Evolutionary conservation across 139 green algal species (phyloP), one percentile per base, ranked within the genome.

Genomic region (Coelastrella sp.): DNA sequence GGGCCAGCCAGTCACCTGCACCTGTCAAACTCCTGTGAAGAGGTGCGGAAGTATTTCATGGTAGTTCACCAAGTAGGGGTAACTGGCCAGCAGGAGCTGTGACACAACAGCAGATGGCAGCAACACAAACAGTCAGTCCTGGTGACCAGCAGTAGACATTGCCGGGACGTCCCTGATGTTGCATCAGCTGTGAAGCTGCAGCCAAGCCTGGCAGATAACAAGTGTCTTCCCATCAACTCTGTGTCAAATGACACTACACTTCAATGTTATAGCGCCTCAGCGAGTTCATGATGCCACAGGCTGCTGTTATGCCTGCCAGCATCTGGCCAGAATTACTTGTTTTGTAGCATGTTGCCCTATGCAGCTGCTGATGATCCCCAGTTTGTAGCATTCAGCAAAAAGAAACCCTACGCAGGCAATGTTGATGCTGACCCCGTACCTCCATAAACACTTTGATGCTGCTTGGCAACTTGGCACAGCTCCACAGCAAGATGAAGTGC

Each of bases 21-120:
- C 15, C 12, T 17, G 15, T 14, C 63, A 70, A 70, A 17, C 12
- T 70, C 15, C 15, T 9, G 12, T 17, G 15, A 17, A 70, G 12
- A 70, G 63, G 15, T 12, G 63, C 12, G 63, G 15, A 14, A 14
- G 15, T 14, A 70, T 17, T 17, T 70, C 25, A n/a, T 58, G 35
- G 10, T 20, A 57, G 24, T 84, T 58, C 24, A 60, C n/a, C 78
- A 66, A 24, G n/a, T 19, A 57, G 4, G 25, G 35, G 10, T 82
- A 58, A 91, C 80, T 78, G 79, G 89, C 61, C 89, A 78, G 1
- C 85, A 78, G 63, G 73, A 63, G 11, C 20, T 60, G 24, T 81
- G 76, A 63, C 85, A 35, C 6, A 76, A 75, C 8, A 65, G 68
- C 14, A 68, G 72, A 63, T 20, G 6, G 15, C 49, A 25, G 59